Base-by-base conservation (phyloP, 1,284 basidiomycete species). In the Rhizoctonia solani region DNA sequence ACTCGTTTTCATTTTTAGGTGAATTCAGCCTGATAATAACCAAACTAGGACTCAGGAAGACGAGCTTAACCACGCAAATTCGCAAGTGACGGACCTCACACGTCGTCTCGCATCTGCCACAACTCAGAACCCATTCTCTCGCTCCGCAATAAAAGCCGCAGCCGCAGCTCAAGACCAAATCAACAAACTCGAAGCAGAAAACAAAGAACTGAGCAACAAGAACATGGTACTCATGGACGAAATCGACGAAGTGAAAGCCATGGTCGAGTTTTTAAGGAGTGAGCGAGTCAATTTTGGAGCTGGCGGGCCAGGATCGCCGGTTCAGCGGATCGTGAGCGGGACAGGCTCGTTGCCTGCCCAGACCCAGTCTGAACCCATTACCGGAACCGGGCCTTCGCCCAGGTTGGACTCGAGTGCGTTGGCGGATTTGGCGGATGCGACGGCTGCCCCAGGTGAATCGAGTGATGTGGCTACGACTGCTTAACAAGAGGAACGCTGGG, bases 161-260 rank as follows among this genome's bases (percentile, higher is more conserved):
- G 50, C 54, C 42, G 59, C 67, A 23, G 50, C 49, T 11, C 66
- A 70, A 5, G 69, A 68, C 46, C 50, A 54, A 37, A 52, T 70
- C 50, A 37, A 32, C n/a, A 34, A 58, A 56, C 39, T 70, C 42
- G 69, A 70, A 44, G 63, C 52, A 37, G 69, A 70, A 27, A 59
- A 68, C 44, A 27, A 42, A 25, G 47, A 68, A 46, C 54, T 68
- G 3, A 50, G 68, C 53, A 56, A 56, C 23, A 59, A 71, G 54
- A 71, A 71, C 25, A 25, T 44, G 9, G 67, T 69, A 25, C 54
- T 71, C 47, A 65, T 69, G 52, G 70, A 71, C 25, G 69, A 71
- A 50, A 69, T 71, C 1, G 69, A 71, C 19, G 67, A 68, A 41
- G 58, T 61, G 46, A 69, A 66, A 47, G 69, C 69, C 13, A 71